phyloP scores from a whole-genome alignment of 1,284 basidiomycete genomes.

The Taiwanofungus camphoratus region DNA sequence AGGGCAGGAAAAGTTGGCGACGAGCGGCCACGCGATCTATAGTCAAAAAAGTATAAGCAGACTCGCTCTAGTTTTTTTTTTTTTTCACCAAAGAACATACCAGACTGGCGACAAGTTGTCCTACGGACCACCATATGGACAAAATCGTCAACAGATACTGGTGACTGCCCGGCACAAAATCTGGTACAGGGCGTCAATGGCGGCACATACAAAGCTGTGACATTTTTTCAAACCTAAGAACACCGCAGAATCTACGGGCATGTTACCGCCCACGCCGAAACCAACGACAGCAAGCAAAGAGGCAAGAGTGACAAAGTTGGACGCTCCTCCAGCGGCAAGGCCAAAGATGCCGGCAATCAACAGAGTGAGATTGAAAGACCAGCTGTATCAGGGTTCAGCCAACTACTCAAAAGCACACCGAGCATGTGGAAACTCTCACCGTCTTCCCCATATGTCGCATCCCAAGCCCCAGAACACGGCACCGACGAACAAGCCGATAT shows the following conservation, averaged over 20 bases:
- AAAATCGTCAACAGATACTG: conserved; percentile 66
- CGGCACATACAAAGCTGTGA: background rate
- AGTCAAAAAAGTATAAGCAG: too few relatives aligned
- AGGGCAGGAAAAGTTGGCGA: conserved; percentile 42
- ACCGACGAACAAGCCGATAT: conserved; percentile 58
- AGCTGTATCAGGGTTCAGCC: conserved; percentile 25
- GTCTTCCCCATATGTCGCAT: conserved; percentile 61
- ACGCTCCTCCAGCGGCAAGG: conserved; percentile 39
- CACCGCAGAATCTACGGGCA: conserved; percentile 61
- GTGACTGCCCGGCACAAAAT: conserved; percentile 61
- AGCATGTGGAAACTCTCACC: conserved; percentile 20
- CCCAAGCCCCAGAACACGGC: conserved; percentile 62
- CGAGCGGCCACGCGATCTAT: conserved; percentile 45
- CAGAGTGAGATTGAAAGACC: conserved; percentile 61
- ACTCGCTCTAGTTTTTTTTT: too few relatives aligned
- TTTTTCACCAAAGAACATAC: conserved; percentile 38
- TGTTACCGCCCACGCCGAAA: conserved; percentile 48
- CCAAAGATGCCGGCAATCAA: conserved; percentile 55
- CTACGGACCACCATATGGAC: conserved; percentile 69
- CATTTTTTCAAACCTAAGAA: conserved; percentile 41
- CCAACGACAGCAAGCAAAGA: conserved; percentile 40
- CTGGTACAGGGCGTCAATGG: conserved; percentile 18
- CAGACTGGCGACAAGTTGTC: conserved; percentile 58
- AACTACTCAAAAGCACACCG: conserved; percentile 15
- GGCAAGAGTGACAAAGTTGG: conserved; percentile 37